Evolutionary conservation across 352 stramenopile genomes (phyloP), one percentile per base, ranked within the genome.

Genomic region (Paralagenidium karlingii): DNA sequence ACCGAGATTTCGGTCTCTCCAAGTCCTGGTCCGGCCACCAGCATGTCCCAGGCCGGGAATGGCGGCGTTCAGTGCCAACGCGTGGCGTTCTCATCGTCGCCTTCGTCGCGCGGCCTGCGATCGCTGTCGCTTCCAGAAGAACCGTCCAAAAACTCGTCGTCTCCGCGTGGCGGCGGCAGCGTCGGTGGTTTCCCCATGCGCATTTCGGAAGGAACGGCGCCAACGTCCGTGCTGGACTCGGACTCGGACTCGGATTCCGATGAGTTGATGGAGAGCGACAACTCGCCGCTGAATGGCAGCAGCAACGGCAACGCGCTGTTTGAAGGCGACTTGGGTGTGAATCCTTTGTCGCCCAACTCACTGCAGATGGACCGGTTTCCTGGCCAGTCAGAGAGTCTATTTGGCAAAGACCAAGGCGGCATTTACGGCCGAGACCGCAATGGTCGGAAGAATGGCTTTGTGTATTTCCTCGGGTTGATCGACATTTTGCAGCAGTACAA

Each of bases 401-500:
- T 88, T 37, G 81, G 68, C 52, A 68, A 74, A 31, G 68, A 88
- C 34, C 59, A 82, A 15, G 75, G 75, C 22, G 75, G 75, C 20
- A 79, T 88, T 40, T 80, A 63, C 38, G 75, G 70, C 5, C 63
- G 68, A 28, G 67, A 79, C 19, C 58, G 58, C 12, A 41, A 67
- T 34, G 68, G 70, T 5, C 58, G 60, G 31, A 81, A 82, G 61
- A 87, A 82, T 47, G 74, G 74, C 3, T 79, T 70, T 13, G 67
- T 95, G 24, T 96, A 96, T 47, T 96, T 92, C 60, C 50, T 91
- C 31, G 83, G 87, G 19, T 68, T 97, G 29, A 96, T 97, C 43
- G 88, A 97, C 51, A 96, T 96, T 33, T 34, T 97, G 34, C 86
- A 96, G 63, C 78, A 94, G 51, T 96, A 95, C 62, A 96, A 95